These are phyloP conservation scores for Arthroderma uncinatum DNA, from an alignment of 2,329 filamentous ascomycete genomes.

Conservation along the genomic window DNA sequence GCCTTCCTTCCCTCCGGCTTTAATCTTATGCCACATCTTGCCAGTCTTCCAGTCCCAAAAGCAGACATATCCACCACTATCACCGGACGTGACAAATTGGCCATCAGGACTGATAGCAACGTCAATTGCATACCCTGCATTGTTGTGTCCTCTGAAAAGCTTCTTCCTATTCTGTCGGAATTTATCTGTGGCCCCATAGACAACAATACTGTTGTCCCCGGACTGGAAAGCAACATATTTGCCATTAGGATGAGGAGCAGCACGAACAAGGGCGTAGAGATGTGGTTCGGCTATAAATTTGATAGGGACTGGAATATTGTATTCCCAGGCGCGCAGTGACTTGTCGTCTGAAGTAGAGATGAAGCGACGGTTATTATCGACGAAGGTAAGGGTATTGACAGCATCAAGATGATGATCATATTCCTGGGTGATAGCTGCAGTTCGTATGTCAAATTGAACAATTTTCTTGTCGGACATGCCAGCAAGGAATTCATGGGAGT, in stretches of 20 bases:
- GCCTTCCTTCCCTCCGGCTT: constrained; percentile 56
- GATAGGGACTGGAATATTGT: constrained; percentile 95
- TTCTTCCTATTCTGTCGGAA: constrained; percentile 98
- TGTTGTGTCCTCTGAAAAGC: constrained; percentile 90
- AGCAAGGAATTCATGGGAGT: constrained; percentile 80
- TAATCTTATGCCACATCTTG: constrained; percentile 96
- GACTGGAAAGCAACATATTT: constrained; percentile 93
- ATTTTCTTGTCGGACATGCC: constrained; percentile 99
- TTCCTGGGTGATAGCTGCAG: constrained; percentile 77
- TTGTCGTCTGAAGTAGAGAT: constrained; percentile 98
- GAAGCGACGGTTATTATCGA: constrained; percentile 87
- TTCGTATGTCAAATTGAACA: constrained; percentile 84
- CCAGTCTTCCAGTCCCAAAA: constrained; percentile 99
- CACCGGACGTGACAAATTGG: constrained; percentile 77
- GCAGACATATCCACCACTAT: constrained; percentile 78
- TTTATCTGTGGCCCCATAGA: constrained; percentile 88
- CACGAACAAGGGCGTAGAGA: constrained; percentile 92
- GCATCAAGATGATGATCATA: constrained; percentile 98
- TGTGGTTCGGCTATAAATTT: constrained; percentile 96
- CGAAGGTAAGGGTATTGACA: constrained; percentile 94
- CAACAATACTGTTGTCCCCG: constrained; percentile 91
- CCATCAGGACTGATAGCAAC: constrained; percentile 82
- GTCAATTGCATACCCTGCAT: constrained; percentile 85
- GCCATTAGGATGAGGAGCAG: constrained; percentile 71
- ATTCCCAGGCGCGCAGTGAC: constrained; percentile 92